Evolutionary conservation across 768 basidiomycete species (phyloP), one percentile per base, ranked within the genome.

Genomic region (Tephrocybe sp.): DNA sequence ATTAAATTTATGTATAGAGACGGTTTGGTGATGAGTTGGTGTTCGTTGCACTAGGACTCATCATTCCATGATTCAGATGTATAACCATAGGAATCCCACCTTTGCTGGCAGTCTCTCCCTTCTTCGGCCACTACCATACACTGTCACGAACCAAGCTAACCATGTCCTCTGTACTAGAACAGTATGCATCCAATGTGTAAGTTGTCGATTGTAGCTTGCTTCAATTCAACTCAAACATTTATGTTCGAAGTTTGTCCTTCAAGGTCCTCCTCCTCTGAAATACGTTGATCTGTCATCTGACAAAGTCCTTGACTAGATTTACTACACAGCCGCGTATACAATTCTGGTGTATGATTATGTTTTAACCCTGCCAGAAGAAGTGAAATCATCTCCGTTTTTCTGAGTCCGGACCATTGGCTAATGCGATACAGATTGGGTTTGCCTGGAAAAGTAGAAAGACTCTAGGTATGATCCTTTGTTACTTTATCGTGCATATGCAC

Each of bases 301-400:
- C 27, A n/a, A 39, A 22, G 2, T 19, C 21, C 26, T 30, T 34
- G 3, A 24, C 2, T 18, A 53, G 52, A n/a, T 13, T 11, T 55
- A 54, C 25, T 54, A 49, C 32, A 44, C 44, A 16, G 54, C 51
- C 9, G 18, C 54, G 15, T 55, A 44, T 21, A 21, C 57, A 11
- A 30, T 60, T 9, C 22, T 60, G 42, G 37, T 56, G 12, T 60
- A 56, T 35, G 57, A 59, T 41, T 54, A 59, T 18, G 32, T 32
- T 40, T 40, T 60, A 44, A 60, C 59, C 15, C 53, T 60, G 19
- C 36, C 44, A 7, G 47, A 24, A 19, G 59, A 60, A 40, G 59
- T 56, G 21, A 32, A 35, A 11, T 37, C n/a, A 31, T 6, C 28
- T 44, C 24, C 5, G 12, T 13, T n/a, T 13, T 38, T 19, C 18